Conservation (phyloP, 2,329 filamentous ascomycete genomes). For the Colletotrichum sp. region DNA sequence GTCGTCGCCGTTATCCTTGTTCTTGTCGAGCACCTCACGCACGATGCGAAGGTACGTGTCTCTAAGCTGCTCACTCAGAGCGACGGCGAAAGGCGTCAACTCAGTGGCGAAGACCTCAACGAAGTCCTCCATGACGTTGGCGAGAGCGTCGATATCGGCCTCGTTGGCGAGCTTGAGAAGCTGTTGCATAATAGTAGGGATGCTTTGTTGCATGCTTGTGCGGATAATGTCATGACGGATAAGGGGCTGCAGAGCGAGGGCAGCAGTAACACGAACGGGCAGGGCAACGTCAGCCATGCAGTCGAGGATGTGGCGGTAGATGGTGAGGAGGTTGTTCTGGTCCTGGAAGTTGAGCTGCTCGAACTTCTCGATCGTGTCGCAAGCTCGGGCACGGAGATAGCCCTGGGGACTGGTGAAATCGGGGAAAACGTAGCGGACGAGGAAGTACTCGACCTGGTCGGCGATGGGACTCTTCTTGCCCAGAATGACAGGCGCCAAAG, state of each 20-base stretch:
- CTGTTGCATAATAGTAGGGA: conserved; percentile 99
- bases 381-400: conserved; percentile 91
- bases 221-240: conserved; percentile 96
- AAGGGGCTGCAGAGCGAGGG: conserved; percentile 90
- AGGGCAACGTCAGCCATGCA: conserved; percentile 95
- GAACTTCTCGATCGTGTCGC: conserved; percentile 97
- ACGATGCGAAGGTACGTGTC: conserved; percentile 97
- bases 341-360: conserved; percentile 98
- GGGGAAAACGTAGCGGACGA: conserved; percentile 97
- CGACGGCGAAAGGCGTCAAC: conserved; percentile 94
- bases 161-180: conserved; percentile 96
- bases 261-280: conserved; percentile 92
- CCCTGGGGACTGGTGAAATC: conserved; percentile 94
- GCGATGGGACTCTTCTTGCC: conserved; percentile 99
- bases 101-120: conserved; percentile 98
- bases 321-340: conserved; percentile 90
- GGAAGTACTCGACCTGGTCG: conserved; percentile 97
- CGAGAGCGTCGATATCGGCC: conserved; percentile 94
- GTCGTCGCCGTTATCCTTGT: conserved; percentile 76
- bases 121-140: conserved; percentile 99
- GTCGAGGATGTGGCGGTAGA: conserved; percentile 96
- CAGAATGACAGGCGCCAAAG: conserved; percentile 89
- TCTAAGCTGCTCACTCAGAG: conserved; percentile 91
- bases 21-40: conserved; percentile 86
- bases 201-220: conserved; percentile 95